These are phyloP conservation scores for Pseudocohnilembus persalinus DNA, from an alignment of 169 alveolate genomes.

Conservation along the genomic window DNA sequence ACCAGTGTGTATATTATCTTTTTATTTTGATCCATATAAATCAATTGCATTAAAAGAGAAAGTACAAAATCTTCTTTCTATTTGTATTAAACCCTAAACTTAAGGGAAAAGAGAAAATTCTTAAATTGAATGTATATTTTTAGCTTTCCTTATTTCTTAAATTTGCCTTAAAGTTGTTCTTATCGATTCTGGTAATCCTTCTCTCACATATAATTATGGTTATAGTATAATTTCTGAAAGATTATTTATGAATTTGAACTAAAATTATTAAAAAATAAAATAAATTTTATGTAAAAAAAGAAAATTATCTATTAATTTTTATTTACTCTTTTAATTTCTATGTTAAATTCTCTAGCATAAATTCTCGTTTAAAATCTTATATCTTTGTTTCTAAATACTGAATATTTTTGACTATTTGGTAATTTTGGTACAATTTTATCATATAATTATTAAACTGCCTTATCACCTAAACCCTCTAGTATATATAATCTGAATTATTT, in stretches of 20 bases:
- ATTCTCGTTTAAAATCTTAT: neutral
- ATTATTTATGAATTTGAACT: neutral
- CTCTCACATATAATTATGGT: neutral
- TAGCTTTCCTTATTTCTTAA: neutral
- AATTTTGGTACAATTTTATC: neutral
- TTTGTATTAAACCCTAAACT: neutral
- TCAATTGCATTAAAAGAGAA: neutral
- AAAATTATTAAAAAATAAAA: too few species aligned
- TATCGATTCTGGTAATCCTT: neutral
- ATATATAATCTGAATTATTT: neutral
- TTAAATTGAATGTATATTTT: neutral
- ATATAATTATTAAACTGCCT: neutral
- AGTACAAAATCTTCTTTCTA: neutral
- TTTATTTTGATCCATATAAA: neutral
- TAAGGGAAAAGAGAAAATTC: neutral
- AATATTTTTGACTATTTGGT: neutral
- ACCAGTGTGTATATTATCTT: neutral
- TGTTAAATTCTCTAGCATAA: neutral
- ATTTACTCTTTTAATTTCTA: neutral
- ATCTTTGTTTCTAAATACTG: neutral
- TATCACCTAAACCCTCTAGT: neutral
- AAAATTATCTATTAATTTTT: too few species aligned
- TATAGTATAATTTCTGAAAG: neutral
- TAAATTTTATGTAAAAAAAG: neutral
- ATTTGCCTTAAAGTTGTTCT: neutral